These are phyloP conservation scores for Aspergillus japonicus DNA, from an alignment of 2,329 filamentous ascomycete species.

Conservation along the genomic window DNA sequence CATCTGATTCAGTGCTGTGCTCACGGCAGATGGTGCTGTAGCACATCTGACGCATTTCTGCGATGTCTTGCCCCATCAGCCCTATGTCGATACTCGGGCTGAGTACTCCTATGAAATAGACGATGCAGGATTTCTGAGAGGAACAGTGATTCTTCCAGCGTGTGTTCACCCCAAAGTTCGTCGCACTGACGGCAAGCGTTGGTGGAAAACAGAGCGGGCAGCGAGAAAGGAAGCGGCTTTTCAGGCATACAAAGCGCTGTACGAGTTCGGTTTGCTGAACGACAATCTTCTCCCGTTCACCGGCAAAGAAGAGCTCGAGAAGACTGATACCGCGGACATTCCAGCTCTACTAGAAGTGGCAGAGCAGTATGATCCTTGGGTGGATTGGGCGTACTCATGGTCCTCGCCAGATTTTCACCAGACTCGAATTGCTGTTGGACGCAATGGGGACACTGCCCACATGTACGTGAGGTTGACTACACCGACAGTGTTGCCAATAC, in stretches of 20 bases:
- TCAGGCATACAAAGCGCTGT: conserved; percentile 70
- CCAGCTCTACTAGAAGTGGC: conserved; percentile 24
- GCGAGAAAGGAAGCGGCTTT: conserved; percentile 82
- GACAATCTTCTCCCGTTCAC: conserved; percentile 69
- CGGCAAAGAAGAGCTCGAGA: conserved; percentile 29
- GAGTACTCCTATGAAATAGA: conserved; percentile 54
- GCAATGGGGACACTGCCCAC: conserved; percentile 15
- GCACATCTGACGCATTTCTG: conserved; percentile 84
- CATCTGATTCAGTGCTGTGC: conserved; percentile 53
- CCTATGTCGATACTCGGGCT: conserved; percentile 64
- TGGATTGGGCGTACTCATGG: conserved; percentile 30
- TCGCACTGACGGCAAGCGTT: conserved; percentile 47
- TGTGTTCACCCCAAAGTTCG: conserved; percentile 65
- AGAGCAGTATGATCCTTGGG: conserved; percentile 33
- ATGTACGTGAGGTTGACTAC: conserved; percentile 23
- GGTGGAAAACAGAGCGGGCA: conserved; percentile 70
- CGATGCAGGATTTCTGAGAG: conserved; percentile 33
- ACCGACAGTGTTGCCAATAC: conserved; percentile 17
- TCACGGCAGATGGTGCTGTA: conserved; percentile 72
- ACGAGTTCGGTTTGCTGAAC: conserved; percentile 70
- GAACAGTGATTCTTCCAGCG: conserved; percentile 68
- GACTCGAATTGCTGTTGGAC: conserved; percentile 22
- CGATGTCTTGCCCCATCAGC: conserved; percentile 54
- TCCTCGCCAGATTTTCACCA: conserved; percentile 21
- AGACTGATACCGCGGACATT: conserved; percentile 13